Conservation (phyloP, 108 stramenopile genomes). For the Aurantiochytrium sp. region DNA sequence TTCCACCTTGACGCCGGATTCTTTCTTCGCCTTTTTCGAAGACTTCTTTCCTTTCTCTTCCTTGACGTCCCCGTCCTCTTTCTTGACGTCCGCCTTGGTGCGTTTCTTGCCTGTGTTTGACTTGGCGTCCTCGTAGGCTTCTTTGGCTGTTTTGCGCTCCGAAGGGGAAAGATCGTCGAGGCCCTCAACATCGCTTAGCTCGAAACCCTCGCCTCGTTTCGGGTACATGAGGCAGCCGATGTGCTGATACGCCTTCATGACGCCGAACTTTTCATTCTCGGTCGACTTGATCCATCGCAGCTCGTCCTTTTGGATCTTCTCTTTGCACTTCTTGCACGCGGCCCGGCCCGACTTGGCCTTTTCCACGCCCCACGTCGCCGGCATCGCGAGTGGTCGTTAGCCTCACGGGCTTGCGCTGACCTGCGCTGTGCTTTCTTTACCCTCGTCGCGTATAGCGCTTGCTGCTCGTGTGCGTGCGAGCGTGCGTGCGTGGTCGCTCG, state of each 20-base stretch:
- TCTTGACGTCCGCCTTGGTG: background rate
- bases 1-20: background rate
- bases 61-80: background rate
- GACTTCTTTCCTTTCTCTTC: background rate
- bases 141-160: background rate
- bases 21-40: background rate
- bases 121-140: background rate
- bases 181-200: background rate
- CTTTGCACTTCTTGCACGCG: constrained; percentile 67
- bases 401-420: too few relatives aligned
- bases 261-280: background rate
- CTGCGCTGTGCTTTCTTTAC: too few relatives aligned
- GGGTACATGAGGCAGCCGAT: constrained; percentile 10
- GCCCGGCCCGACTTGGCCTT: constrained; percentile 55
- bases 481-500: too few relatives aligned
- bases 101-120: background rate
- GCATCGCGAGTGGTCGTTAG: too few relatives aligned
- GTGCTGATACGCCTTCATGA: background rate
- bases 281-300: constrained; percentile 30
- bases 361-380: constrained; percentile 41
- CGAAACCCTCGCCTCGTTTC: background rate
- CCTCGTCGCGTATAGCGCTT: too few relatives aligned
- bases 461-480: too few relatives aligned
- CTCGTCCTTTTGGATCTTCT: constrained; percentile 54
- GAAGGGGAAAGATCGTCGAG: background rate